phyloP scores from a whole-genome alignment of 495 filamentous ascomycete genomes.

The Copromyces sp. region DNA sequence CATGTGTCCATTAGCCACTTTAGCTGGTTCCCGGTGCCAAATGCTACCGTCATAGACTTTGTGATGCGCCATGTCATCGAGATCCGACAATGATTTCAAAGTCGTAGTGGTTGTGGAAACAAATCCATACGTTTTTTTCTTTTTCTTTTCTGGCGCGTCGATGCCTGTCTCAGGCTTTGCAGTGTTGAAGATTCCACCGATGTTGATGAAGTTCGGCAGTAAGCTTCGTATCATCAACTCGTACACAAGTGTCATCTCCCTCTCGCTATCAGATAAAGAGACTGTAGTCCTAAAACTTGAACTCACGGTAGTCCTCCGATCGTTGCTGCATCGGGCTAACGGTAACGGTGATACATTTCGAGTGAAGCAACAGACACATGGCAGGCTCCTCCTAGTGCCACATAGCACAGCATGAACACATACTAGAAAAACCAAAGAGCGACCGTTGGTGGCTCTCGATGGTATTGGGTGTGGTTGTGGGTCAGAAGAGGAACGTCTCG shows the following conservation, averaged over 20 bases:
- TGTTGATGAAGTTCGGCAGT: not conserved
- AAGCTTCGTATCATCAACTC: not conserved
- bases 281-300: not conserved
- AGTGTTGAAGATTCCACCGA: not conserved
- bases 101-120: not conserved
- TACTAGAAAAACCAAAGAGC: not conserved
- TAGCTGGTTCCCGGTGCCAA: not conserved
- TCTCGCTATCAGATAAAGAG: not conserved
- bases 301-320: not conserved
- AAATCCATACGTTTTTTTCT: not conserved
- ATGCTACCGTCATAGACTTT: not conserved
- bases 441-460: not conserved
- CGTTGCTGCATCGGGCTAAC: not conserved
- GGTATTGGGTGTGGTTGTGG: not conserved
- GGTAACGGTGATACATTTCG: not conserved
- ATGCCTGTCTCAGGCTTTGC: too few species aligned
- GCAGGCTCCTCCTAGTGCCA: not conserved
- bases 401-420: not conserved
- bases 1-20: not conserved
- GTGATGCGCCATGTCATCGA: not conserved
- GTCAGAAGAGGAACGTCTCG: not conserved
- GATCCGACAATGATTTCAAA: not conserved
- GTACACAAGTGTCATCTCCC: not conserved
- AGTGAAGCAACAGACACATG: not conserved
- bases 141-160: too few species aligned